A percentile compares a stretch with the other conserved stretches of the same genome.
These are phyloP conservation scores for Corylus avellana DNA, from an alignment of 306 rosid genomes.

Conservation along the genomic window DNA sequence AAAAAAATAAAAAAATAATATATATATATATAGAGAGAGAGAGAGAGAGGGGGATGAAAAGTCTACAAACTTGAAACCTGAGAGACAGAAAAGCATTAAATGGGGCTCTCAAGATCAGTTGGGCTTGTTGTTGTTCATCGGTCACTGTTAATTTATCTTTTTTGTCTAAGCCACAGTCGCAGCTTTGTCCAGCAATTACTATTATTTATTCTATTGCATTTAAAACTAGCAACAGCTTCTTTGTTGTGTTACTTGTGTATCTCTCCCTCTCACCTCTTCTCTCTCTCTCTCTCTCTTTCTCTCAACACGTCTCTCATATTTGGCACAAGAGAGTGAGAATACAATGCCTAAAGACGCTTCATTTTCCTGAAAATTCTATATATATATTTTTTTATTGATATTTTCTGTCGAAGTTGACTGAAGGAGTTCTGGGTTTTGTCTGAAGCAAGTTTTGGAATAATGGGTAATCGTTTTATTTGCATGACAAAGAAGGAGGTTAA, in stretches of 20 bases:
- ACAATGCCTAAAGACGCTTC: neutral
- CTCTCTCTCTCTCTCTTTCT: neutral
- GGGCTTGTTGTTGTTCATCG: neutral
- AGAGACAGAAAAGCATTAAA: conserved; percentile 9
- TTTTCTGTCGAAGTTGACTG: neutral
- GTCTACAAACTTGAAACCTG: neutral
- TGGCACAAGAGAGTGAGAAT: neutral
- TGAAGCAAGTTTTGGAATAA: conserved; percentile 17
- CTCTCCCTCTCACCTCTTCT: neutral
- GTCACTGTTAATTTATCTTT: too few species aligned
- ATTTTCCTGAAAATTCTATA: conserved; percentile 16
- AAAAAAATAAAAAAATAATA: neutral
- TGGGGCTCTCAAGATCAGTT: conserved; percentile 1
- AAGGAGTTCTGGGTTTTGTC: conserved; percentile 10
- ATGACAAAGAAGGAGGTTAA: conserved; percentile 74
- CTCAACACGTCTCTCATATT: neutral
- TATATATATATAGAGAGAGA: too few species aligned
- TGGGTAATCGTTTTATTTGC: conserved; percentile 94
- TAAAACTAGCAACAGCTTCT: neutral
- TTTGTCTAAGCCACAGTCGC: neutral
- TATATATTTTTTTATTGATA: neutral
- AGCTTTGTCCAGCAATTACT: neutral
- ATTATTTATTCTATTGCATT: neutral
- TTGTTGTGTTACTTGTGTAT: too few species aligned
- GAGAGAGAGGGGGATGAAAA: neutral